Evolutionary conservation across 768 basidiomycete species (phyloP), one percentile per base, ranked within the genome.

Genomic region (Pisolithus albus): DNA sequence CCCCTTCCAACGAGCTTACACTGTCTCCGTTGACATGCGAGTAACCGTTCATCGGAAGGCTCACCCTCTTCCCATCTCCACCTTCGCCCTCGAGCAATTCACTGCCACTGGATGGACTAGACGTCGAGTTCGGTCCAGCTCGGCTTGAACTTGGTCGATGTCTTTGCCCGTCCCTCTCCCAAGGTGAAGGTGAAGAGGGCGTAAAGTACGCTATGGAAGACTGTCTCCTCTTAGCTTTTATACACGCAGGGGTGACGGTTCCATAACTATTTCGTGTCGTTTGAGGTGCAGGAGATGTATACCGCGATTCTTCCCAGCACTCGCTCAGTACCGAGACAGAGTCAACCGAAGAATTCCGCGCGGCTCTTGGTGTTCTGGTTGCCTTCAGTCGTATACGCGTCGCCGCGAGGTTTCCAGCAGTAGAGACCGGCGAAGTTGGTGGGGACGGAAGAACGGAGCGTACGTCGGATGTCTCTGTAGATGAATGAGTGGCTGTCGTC

Each of bases 161-260:
- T 26, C 16, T 45, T n/a, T 41, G 37, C 10, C 47, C 47, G 5
- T 39, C 47, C 28, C 38, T 23, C 7, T 38, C 52, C 56, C 64
- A 57, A 2, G 64, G 64, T 1, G 64, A 57, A 23, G 63, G 63
- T 2, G 63, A 65, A 2, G 55, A 51, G 10, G 61, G 57, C 10
- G 63, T 65, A 32, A 61, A 64, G 39, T 66, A 66, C 9, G 61
- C 26, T 45, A 66, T 66, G 1, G 65, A 66, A 0, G 64, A 59
- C 45, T 62, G 65, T 49, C 65, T 54, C n/a, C 63, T 57, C 30
- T 60, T 55, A 26, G 46, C 43, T 41, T 43, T 40, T 4, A 15
- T 34, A n/a, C 37, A 53, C 16, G 49, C 21, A 4, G 28, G 54
- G 28, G 49, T 7, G 16, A 36, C 5, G 1, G 39, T 23, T 10